A percentile compares a stretch with the other conserved stretches of the same genome.
These are phyloP conservation scores for Pseudotsuga menziesii DNA, from an alignment of 75 land plant genomes.

Conservation along the genomic window DNA sequence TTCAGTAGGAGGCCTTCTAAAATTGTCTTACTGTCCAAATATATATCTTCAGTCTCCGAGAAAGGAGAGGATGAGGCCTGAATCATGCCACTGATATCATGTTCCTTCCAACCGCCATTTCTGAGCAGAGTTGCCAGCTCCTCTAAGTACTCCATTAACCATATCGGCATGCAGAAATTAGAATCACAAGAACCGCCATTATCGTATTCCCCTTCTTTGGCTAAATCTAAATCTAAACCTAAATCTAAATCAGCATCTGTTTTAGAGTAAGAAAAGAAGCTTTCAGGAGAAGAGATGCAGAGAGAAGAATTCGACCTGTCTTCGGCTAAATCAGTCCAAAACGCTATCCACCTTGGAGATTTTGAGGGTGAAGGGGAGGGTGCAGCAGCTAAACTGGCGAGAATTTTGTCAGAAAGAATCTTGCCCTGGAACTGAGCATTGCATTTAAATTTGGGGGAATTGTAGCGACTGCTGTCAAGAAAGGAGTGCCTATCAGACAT, in stretches of 20 bases:
- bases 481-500: slow-evolving; percentile 6
- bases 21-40: slow-evolving; percentile 38
- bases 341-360: slow-evolving; percentile 60
- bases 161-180: slow-evolving; percentile 19
- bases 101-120: slow-evolving; percentile 74
- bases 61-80: slow-evolving; percentile 19
- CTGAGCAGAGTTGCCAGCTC: slow-evolving; percentile 54
- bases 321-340: slow-evolving; percentile 75
- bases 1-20: slow-evolving; percentile 40
- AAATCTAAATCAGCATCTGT: not conserved
- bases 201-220: not conserved
- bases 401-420: slow-evolving; percentile 15
- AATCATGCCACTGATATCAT: slow-evolving; percentile 68
- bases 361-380: slow-evolving; percentile 21
- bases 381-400: slow-evolving; percentile 8
- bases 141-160: slow-evolving; percentile 64
- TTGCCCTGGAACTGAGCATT: not conserved
- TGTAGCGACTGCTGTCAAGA: not conserved
- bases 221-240: no score
- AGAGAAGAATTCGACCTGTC: slow-evolving; percentile 13
- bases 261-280: not conserved
- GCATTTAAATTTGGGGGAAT: slow-evolving; percentile 6
- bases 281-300: not conserved
- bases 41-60: slow-evolving; percentile 24
- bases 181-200: not conserved